Conservation (phyloP, 192 early-diverging fungal genomes). For the Coemansia asiatica region DNA sequence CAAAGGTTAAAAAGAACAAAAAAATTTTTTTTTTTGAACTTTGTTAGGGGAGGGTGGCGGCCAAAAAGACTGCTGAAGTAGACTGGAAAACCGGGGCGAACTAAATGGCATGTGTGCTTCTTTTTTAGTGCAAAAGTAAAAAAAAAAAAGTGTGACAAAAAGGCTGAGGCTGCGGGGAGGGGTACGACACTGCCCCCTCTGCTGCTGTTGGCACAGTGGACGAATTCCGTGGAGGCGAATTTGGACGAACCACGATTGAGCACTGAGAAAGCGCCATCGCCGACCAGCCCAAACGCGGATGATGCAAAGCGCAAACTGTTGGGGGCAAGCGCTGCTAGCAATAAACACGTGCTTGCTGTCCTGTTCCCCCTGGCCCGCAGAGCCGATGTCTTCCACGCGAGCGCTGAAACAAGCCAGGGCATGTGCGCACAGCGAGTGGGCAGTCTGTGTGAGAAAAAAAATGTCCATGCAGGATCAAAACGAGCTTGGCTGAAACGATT, state of each 20-base stretch:
- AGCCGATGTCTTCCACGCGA: too few species aligned
- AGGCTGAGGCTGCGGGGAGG: not conserved
- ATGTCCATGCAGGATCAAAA: not conserved
- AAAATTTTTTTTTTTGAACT: constrained; percentile 1
- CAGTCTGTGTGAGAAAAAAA: not conserved
- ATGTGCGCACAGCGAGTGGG: constrained; percentile 5
- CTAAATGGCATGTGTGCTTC: not conserved
- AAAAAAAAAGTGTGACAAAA: not conserved
- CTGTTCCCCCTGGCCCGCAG: too few species aligned
- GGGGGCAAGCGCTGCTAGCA: not conserved
- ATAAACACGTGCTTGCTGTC: too few species aligned
- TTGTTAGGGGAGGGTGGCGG: not conserved
- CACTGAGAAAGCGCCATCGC: not conserved
- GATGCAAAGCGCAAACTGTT: not conserved
- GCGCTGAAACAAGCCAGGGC: too few species aligned
- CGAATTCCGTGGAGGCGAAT: not conserved
- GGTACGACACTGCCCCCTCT: not conserved
- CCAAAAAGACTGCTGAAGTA: not conserved
- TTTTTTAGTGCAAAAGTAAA: not conserved
- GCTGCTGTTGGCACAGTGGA: not conserved
- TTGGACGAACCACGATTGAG: not conserved
- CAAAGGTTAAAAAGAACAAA: constrained; percentile 1
- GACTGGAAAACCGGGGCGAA: not conserved
- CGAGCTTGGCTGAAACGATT: not conserved
- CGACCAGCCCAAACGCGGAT: not conserved